These are phyloP conservation scores for Echium plantagineum DNA, from an alignment of 257 asterid genomes.

Conservation along the genomic window DNA sequence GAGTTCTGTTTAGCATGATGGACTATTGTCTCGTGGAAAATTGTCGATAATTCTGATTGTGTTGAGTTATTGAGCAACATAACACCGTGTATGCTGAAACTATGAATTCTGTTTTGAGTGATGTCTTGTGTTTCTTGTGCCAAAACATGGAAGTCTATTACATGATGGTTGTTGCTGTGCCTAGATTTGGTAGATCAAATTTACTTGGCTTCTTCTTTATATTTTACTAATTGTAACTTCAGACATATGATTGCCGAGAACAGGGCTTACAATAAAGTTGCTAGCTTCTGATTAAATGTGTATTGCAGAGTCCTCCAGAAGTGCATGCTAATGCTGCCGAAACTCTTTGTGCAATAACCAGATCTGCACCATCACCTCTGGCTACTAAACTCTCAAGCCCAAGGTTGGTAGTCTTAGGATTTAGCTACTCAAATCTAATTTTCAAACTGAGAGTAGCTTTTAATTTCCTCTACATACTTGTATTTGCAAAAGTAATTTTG, in stretches of 20 bases:
- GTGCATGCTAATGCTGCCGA: constrained; percentile 98
- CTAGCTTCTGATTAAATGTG: constrained; percentile 6
- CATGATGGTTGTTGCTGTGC: no score
- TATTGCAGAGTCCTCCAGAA: constrained; percentile 78
- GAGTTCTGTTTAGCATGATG: not conserved
- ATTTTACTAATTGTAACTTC: no score
- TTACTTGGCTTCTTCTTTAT: no score
- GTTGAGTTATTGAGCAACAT: not conserved
- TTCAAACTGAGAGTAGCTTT: constrained; percentile 35
- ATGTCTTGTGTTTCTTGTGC: no score
- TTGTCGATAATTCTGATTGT: not conserved
- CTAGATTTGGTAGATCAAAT: no score
- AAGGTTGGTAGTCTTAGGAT: constrained; percentile 37
- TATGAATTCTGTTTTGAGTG: no score
- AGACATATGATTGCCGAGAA: no score
- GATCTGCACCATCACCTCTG: constrained; percentile 77
- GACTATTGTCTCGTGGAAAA: not conserved
- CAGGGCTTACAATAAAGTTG: no score
- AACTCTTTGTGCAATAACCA: constrained; percentile 80
- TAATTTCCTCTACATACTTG: not conserved
- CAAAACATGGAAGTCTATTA: no score
- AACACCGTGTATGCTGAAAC: no score
- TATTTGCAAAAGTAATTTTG: not conserved
- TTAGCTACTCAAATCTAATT: constrained; percentile 1
- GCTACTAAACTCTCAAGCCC: constrained; percentile 86